Conservation (phyloP, 331 rosid genomes). For the Acacia concinna region DNA sequence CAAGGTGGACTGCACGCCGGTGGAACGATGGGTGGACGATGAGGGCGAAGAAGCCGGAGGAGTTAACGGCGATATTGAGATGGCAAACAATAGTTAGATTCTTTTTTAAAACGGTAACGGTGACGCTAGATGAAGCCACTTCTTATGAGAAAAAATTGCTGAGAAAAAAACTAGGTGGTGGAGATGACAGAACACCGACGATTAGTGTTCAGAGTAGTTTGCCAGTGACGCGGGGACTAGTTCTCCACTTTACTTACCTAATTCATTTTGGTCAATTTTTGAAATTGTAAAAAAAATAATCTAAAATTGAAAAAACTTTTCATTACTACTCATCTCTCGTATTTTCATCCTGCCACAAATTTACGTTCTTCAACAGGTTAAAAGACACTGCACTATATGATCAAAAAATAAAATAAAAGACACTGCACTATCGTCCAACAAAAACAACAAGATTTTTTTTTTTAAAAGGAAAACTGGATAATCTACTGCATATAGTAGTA, state of each 20-base stretch:
- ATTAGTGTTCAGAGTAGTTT: not conserved
- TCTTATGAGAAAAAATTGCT: not conserved
- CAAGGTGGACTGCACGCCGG: constrained; percentile 68
- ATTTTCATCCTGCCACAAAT: not conserved
- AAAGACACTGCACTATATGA: not conserved
- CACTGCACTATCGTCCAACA: no score
- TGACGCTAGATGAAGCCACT: constrained; percentile 27
- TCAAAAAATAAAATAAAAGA: no score
- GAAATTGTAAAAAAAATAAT: constrained; percentile 1
- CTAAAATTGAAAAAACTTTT: not conserved
- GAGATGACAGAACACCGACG: not conserved
- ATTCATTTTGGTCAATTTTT: constrained; percentile 13
- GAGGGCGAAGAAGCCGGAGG: constrained; percentile 56
- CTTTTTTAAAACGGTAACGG: not conserved
- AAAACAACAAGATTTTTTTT: no score
- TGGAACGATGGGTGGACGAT: constrained; percentile 63
- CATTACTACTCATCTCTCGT: not conserved
- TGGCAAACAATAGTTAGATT: constrained; percentile 38
- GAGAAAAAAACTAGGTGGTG: not conserved
- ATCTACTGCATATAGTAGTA: no score
- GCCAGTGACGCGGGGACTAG: constrained; percentile 7
- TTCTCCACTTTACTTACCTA: not conserved
- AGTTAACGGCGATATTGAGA: constrained; percentile 36
- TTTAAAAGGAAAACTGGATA: no score
- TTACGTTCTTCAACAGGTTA: not conserved